Evolutionary conservation across 1,139 yeast genomes (phyloP).

Genomic region (Yamadazyma epiphylla): DNA sequence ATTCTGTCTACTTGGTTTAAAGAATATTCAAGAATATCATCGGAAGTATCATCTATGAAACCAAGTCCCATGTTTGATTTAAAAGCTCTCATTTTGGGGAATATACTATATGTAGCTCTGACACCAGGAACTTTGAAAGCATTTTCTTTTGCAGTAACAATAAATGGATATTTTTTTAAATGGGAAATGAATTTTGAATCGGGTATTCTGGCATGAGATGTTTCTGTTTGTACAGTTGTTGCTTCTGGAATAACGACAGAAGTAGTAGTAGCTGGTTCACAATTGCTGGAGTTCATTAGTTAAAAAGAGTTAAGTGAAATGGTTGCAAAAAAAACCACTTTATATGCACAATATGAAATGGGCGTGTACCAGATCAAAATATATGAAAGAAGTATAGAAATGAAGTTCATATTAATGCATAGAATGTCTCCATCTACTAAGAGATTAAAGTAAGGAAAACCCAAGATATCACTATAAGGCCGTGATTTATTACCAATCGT

Average conservation of each 20-base stretch:
- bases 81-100: constrained; percentile 5
- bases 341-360: too few relatives aligned
- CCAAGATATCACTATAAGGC: too few relatives aligned
- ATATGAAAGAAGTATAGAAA: too few relatives aligned
- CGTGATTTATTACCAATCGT: too few relatives aligned
- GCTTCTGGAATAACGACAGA: constrained; percentile 2
- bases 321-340: too few relatives aligned
- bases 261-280: constrained; percentile 3
- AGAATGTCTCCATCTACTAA: too few relatives aligned
- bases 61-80: constrained; percentile 2
- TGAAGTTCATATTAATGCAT: too few relatives aligned
- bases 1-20: constrained; percentile 34
- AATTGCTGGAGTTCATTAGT: too few relatives aligned
- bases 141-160: constrained; percentile 8
- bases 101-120: constrained; percentile 2
- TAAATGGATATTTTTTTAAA: constrained; percentile 13
- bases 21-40: constrained; percentile 25
- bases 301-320: too few relatives aligned
- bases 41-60: constrained; percentile 19
- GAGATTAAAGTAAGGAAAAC: too few relatives aligned
- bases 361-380: too few relatives aligned
- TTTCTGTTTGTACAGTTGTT: not conserved
- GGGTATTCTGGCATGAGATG: constrained; percentile 1
- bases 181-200: constrained; percentile 9
- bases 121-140: constrained; percentile 9